A percentile compares a stretch with the other conserved stretches of the same genome.
Conservation (phyloP, 2,329 filamentous ascomycete genomes). For the Fusarium paranaense region DNA sequence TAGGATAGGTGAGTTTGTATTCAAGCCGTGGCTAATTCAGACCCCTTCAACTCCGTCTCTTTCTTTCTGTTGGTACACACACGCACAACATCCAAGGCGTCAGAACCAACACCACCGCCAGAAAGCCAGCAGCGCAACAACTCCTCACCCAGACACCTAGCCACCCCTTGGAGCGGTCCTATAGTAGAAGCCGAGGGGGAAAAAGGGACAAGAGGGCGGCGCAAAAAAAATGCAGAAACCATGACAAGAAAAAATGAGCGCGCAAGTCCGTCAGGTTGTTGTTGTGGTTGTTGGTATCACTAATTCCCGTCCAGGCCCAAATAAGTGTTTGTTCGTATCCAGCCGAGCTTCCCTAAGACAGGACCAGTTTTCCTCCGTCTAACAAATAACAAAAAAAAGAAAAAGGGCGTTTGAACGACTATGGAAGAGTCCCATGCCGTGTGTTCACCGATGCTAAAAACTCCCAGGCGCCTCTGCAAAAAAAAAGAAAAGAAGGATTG, state of each 20-base stretch:
- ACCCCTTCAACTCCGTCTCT: background rate
- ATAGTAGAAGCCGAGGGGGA: background rate
- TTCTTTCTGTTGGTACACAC: constrained; percentile 6
- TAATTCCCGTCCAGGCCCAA: constrained; percentile 31
- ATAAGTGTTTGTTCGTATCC: constrained; percentile 24
- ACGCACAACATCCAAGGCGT: background rate
- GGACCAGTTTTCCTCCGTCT: constrained; percentile 24
- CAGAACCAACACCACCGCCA: constrained; percentile 17
- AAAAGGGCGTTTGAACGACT: constrained; percentile 3
- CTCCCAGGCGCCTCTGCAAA: constrained; percentile 45
- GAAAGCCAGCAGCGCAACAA: constrained; percentile 3
- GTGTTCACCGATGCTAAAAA: constrained; percentile 38
- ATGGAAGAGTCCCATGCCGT: constrained; percentile 18
- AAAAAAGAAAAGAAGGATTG: constrained; percentile 19
- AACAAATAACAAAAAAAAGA: constrained; percentile 26
- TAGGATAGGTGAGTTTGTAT: constrained; percentile 20
- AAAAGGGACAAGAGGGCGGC: background rate
- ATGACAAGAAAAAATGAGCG: constrained; percentile 28
- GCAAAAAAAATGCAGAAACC: constrained; percentile 1
- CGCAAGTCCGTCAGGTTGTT: constrained; percentile 23
- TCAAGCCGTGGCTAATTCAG: constrained; percentile 16
- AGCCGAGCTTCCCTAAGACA: constrained; percentile 19
- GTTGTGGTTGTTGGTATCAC: constrained; percentile 41
- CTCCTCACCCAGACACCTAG: constrained; percentile 16
- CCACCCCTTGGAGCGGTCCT: background rate